Conservation (phyloP, 345 rosid species). For the Isatis tinctoria region DNA sequence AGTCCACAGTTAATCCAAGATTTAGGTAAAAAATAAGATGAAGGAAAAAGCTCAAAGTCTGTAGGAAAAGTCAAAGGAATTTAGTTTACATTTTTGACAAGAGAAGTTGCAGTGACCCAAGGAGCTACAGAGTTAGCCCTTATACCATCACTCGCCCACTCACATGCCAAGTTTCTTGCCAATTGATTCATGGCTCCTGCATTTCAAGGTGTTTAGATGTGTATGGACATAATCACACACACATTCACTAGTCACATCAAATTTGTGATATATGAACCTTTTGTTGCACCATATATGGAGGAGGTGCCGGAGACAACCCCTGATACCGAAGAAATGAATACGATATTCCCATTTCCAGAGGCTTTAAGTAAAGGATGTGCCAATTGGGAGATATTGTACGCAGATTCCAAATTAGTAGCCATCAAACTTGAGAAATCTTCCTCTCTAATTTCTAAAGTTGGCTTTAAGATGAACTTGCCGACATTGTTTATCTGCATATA, state of each 20-base stretch:
- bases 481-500: conserved; percentile 49
- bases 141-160: conserved; percentile 20
- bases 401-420: conserved; percentile 24
- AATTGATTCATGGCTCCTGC: conserved; percentile 32
- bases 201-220: neutral
- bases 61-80: neutral
- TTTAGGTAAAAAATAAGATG: neutral
- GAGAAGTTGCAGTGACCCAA: conserved; percentile 19
- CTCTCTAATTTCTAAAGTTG: conserved; percentile 25
- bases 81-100: neutral
- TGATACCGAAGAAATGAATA: conserved; percentile 46
- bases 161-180: conserved; percentile 26
- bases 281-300: conserved; percentile 37
- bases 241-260: neutral
- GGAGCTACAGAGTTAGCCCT: conserved; percentile 24
- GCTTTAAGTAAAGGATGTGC: conserved; percentile 29
- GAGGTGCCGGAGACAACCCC: conserved; percentile 28
- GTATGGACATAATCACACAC: neutral
- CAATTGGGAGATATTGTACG: conserved; percentile 26
- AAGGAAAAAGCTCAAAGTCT: neutral
- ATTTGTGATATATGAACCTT: conserved; percentile 13
- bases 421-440: conserved; percentile 22
- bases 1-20: neutral
- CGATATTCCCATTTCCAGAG: conserved; percentile 47
- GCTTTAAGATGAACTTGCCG: conserved; percentile 37